phyloP scores from a whole-genome alignment of 768 basidiomycete genomes.

The Naganishia onofrii region DNA sequence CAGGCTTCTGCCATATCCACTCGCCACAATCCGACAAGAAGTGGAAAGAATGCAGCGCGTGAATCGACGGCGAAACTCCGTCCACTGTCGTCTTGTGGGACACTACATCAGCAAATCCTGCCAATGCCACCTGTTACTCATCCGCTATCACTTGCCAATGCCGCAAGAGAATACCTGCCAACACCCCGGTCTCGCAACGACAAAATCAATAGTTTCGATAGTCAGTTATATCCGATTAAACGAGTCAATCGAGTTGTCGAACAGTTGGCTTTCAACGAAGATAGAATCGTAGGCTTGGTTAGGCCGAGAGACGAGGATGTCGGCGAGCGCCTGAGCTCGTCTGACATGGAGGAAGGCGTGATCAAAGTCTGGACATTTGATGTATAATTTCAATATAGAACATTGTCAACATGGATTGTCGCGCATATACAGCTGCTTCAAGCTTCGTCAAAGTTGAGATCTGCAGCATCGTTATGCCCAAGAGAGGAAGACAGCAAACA shows the following conservation, averaged over 20 bases:
- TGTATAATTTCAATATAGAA: background rate
- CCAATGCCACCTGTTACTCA: slow-evolving; percentile 39
- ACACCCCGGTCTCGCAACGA: slow-evolving; percentile 29
- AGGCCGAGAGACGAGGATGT: slow-evolving; percentile 1
- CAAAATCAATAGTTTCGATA: background rate
- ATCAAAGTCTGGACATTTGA: slow-evolving; percentile 31
- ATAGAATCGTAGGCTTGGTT: slow-evolving; percentile 51
- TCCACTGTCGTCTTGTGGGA: slow-evolving; percentile 23
- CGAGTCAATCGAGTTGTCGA: slow-evolving; percentile 5
- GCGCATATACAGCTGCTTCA: no score
- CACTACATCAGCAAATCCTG: slow-evolving; percentile 17
- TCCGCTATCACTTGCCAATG: slow-evolving; percentile 47
- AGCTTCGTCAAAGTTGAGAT: no score
- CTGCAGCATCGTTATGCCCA: no score
- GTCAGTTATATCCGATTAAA: slow-evolving; percentile 32
- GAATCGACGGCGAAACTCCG: slow-evolving; percentile 31
- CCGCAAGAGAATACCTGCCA: slow-evolving; percentile 43
- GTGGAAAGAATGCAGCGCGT: background rate
- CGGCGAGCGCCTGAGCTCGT: background rate
- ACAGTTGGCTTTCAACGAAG: slow-evolving; percentile 48
- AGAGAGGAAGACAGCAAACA: no score
- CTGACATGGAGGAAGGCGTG: background rate
- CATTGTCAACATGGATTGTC: no score
- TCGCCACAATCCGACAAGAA: background rate
- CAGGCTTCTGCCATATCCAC: background rate